Evolutionary conservation across 805 yeast species (phyloP).

Genomic region (Metschnikowia lachancei): DNA sequence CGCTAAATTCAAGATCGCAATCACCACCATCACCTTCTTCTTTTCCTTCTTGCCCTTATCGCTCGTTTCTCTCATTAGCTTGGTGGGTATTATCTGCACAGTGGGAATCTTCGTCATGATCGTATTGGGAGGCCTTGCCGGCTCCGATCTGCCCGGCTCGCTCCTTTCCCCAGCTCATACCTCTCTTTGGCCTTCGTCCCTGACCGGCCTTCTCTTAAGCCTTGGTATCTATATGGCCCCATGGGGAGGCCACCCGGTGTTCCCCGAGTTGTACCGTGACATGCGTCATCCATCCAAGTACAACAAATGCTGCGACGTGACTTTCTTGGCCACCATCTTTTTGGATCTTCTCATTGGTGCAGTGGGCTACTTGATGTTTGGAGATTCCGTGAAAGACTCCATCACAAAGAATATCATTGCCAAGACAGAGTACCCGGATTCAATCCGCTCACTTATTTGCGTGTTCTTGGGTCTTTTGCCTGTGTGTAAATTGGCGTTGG

Average conservation of each 20-base stretch:
- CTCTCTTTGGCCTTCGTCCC: slow-evolving; percentile 30
- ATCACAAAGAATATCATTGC: slow-evolving; percentile 71
- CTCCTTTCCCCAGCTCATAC: slow-evolving; percentile 46
- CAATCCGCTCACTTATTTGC: slow-evolving; percentile 39
- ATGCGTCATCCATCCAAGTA: slow-evolving; percentile 70
- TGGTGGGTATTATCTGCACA: slow-evolving; percentile 57
- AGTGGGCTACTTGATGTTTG: slow-evolving; percentile 79
- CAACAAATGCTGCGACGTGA: slow-evolving; percentile 47
- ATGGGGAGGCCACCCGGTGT: slow-evolving; percentile 82
- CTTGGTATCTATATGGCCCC: slow-evolving; percentile 72
- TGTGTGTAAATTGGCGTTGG: slow-evolving; percentile 40
- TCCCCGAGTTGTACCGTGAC: slow-evolving; percentile 73
- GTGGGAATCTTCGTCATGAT: slow-evolving; percentile 47
- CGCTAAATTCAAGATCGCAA: slow-evolving; percentile 31
- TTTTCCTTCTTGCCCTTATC: slow-evolving; percentile 55
- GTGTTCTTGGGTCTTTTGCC: slow-evolving; percentile 39
- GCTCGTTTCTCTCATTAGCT: slow-evolving; percentile 51
- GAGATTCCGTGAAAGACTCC: slow-evolving; percentile 62
- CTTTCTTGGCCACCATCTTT: slow-evolving; percentile 56
- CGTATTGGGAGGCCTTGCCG: slow-evolving; percentile 44
- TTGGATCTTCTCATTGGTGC: slow-evolving; percentile 63
- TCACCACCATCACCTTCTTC: slow-evolving; percentile 40
- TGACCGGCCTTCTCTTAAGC: slow-evolving; percentile 44
- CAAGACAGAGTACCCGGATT: slow-evolving; percentile 65
- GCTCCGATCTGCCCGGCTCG: slow-evolving; percentile 51